Conservation (phyloP, 441 rosid genomes). For the Populus hybrid region DNA sequence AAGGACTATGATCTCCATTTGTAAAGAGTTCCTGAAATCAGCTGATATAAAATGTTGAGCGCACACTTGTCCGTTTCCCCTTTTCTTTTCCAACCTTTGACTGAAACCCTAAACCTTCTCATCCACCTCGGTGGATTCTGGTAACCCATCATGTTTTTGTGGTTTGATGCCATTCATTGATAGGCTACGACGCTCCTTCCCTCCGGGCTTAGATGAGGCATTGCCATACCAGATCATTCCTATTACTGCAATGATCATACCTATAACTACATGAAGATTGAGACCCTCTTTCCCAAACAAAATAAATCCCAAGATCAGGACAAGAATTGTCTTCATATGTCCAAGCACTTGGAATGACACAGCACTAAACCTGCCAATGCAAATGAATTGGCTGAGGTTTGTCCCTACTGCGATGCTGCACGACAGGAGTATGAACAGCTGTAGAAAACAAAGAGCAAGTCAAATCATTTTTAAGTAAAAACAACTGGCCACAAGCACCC, state of each 20-base stretch:
- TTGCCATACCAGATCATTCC: slow-evolving; percentile 98
- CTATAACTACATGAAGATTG: slow-evolving; percentile 72
- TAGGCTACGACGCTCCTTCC: slow-evolving; percentile 71
- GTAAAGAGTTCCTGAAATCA: slow-evolving; percentile 25
- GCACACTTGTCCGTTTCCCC: slow-evolving; percentile 12
- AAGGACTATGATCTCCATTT: slow-evolving; percentile 27
- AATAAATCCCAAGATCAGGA: slow-evolving; percentile 75
- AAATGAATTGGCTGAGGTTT: slow-evolving; percentile 96
- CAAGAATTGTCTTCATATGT: slow-evolving; percentile 97
- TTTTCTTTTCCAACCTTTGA: slow-evolving; percentile 15
- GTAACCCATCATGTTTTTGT: slow-evolving; percentile 43
- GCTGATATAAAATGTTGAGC: slow-evolving; percentile 11
- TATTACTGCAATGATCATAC: slow-evolving; percentile 78
- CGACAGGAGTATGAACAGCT: slow-evolving; percentile 75
- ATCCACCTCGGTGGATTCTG: slow-evolving; percentile 48
- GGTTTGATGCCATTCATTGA: slow-evolving; percentile 43
- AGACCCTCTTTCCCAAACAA: slow-evolving; percentile 95
- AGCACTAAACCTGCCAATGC: slow-evolving; percentile 93
- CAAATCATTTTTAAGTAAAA: background rate
- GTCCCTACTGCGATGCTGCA: slow-evolving; percentile 93
- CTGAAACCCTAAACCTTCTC: slow-evolving; percentile 56
- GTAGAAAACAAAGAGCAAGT: slow-evolving; percentile 24
- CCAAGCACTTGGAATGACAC: slow-evolving; percentile 97
- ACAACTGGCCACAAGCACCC: background rate
- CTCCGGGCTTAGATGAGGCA: slow-evolving; percentile 91